A percentile compares a stretch with the other conserved stretches of the same genome.
Evolutionary conservation across 345 rosid genomes (phyloP).

Genomic region (Barbarea vulgaris): DNA sequence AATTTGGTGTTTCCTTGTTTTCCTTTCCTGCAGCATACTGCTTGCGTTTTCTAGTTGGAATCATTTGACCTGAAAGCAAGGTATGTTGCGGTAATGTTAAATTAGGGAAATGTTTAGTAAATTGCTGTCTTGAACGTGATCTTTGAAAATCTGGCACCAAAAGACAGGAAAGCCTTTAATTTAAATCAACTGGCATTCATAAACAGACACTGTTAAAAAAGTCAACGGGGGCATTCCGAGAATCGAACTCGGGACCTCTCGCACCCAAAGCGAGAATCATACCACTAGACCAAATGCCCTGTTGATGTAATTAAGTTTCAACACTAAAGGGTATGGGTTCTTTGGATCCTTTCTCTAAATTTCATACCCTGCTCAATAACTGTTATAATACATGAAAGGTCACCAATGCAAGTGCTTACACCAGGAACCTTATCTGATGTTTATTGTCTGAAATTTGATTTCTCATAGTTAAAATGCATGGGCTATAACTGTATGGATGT

Average conservation of each 20-base stretch:
- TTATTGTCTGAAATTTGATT: background rate
- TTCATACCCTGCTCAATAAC: background rate
- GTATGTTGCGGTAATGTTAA: constrained; percentile 26
- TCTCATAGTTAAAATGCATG: background rate
- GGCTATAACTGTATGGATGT: background rate
- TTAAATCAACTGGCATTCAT: background rate
- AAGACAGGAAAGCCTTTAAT: constrained; percentile 11
- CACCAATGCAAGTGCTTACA: background rate
- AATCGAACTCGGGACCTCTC: constrained; percentile 91
- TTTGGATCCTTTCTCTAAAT: background rate
- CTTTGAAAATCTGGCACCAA: constrained; percentile 12
- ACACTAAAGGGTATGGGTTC: background rate
- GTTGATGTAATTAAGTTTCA: background rate
- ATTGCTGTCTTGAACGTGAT: constrained; percentile 2
- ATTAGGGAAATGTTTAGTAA: background rate
- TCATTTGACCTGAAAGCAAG: constrained; percentile 11
- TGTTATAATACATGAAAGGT: background rate
- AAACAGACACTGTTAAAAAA: constrained; percentile 26
- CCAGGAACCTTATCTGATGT: background rate
- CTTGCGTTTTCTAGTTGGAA: background rate
- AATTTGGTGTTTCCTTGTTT: constrained; percentile 1
- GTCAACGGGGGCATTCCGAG: constrained; percentile 51
- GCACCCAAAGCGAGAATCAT: constrained; percentile 88
- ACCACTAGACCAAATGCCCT: constrained; percentile 86
- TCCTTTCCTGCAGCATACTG: constrained; percentile 23